These are phyloP conservation scores for Podaxis pistillaris DNA, from an alignment of 768 basidiomycete genomes.

Conservation along the genomic window DNA sequence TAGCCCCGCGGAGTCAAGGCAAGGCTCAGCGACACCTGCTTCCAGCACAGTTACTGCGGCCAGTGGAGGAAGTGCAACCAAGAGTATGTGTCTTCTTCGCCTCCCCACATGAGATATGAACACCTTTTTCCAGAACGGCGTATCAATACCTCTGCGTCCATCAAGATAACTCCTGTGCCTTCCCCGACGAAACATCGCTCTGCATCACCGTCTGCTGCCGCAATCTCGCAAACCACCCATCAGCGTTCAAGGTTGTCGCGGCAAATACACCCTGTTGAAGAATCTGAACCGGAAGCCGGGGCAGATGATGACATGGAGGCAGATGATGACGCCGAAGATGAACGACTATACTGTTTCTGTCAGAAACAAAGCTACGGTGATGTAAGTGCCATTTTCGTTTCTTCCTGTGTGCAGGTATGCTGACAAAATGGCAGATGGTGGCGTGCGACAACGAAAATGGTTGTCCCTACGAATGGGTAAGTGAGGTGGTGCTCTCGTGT, in stretches of 20 bases:
- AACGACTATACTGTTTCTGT: slow-evolving; percentile 50
- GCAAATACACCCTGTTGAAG: slow-evolving; percentile 37
- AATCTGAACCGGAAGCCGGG: slow-evolving; percentile 38
- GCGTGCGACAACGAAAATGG: slow-evolving; percentile 66
- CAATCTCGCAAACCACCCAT: slow-evolving; percentile 31
- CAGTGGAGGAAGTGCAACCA: slow-evolving; percentile 30
- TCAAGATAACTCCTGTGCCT: slow-evolving; percentile 38
- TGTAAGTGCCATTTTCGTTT: slow-evolving; percentile 25
- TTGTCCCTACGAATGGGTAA: slow-evolving; percentile 71
- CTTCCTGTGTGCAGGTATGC: neutral
- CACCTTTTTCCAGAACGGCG: slow-evolving; percentile 35
- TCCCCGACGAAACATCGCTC: slow-evolving; percentile 41
- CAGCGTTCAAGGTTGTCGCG: slow-evolving; percentile 47
- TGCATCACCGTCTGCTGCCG: slow-evolving; percentile 36
- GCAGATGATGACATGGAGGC: slow-evolving; percentile 38
- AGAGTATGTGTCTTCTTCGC: slow-evolving; percentile 32
- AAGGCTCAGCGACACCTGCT: slow-evolving; percentile 12
- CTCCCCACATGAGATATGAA: neutral
- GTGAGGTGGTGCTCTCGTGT: slow-evolving; percentile 20
- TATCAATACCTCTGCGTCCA: slow-evolving; percentile 35
- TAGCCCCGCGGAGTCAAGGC: slow-evolving; percentile 28
- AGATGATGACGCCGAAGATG: slow-evolving; percentile 47
- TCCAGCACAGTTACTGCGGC: slow-evolving; percentile 5
- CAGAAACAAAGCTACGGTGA: slow-evolving; percentile 52
- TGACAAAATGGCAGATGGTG: slow-evolving; percentile 50